Evolutionary conservation across 768 basidiomycete species (phyloP), one percentile per base, ranked within the genome.

Genomic region (Tricholoma sp.): DNA sequence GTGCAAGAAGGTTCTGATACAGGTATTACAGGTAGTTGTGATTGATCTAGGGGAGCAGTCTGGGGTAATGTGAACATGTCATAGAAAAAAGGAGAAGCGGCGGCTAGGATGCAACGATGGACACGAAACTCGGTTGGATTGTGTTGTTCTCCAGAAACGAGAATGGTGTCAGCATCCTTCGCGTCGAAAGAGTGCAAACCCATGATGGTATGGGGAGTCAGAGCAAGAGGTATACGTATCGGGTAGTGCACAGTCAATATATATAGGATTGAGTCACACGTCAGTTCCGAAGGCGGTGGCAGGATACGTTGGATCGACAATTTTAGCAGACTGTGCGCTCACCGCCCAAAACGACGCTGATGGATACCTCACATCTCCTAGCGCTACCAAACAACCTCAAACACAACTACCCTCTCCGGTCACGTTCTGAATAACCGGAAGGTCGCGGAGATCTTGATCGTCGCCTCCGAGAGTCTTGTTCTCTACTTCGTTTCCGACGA

Each of bases 51-150:
- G 43, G 24, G 47, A 6, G 11, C 57, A 46, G 41, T 62, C 60
- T 88, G 86, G 4, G 88, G 85, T 16, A 89, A 72, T 19, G 80
- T 68, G 64, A 90, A 85, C 84, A 89, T 83, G 55, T 85, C 80
- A 52, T 69, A 66, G 69, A 89, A 91, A 71, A 89, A 85, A 2
- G 83, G 77, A 5, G 88, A 89, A 1, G 85, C 83, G 4, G 76
- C 73, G 10, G 80, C 71, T 50, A 91, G 79, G 59, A 90, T 78
- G 67, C 78, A 80, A 58, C 76, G 76, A 69, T 88, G 88, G 31
- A 83, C 80, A 41, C 73, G 77, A 64, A 89, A 88, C 61, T 82
- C 77, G 52, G 77, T 71, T 14, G 69, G 62, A 21, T 69, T 60
- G 50, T 72, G 59, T 37, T 62, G 58, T 55, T 74, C 72, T 4